Percentiles rank a stretch among this genome's conserved stretches.
Conservation (phyloP, 768 basidiomycete species). For the Megacollybia marginata region DNA sequence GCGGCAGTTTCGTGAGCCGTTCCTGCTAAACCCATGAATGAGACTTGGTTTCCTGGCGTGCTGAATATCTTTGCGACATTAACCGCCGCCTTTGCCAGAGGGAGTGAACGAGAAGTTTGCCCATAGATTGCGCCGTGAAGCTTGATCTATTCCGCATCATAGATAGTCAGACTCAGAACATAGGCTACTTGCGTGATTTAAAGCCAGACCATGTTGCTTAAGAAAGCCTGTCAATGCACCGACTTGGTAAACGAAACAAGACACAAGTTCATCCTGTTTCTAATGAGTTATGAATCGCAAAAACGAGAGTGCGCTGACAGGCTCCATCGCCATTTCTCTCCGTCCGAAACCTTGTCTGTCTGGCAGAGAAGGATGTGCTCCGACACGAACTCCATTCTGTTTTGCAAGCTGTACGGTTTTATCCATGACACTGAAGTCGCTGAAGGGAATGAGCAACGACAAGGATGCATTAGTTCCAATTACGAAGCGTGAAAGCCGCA, state of each 20-base stretch:
- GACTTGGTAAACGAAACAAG: slow-evolving; percentile 60
- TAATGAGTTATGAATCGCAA: neutral
- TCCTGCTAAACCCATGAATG: slow-evolving; percentile 58
- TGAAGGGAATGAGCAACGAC: slow-evolving; percentile 7
- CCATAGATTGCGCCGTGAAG: slow-evolving; percentile 59
- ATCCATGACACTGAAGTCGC: slow-evolving; percentile 62
- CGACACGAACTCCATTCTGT: slow-evolving; percentile 43
- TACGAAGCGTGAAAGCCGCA: slow-evolving; percentile 67
- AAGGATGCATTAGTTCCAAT: slow-evolving; percentile 1
- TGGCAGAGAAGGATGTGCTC: slow-evolving; percentile 60
- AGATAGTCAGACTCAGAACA: neutral
- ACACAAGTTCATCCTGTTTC: slow-evolving; percentile 43
- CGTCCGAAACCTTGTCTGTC: slow-evolving; percentile 62
- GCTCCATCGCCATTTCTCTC: slow-evolving; percentile 54
- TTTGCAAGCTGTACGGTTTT: slow-evolving; percentile 54
- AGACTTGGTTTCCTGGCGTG: slow-evolving; percentile 26
- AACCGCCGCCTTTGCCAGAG: slow-evolving; percentile 48
- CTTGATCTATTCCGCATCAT: slow-evolving; percentile 34
- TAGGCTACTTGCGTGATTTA: slow-evolving; percentile 44
- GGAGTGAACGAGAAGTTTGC: slow-evolving; percentile 47
- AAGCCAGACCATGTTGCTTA: slow-evolving; percentile 37
- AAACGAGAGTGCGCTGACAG: slow-evolving; percentile 24
- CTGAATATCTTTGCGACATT: slow-evolving; percentile 45
- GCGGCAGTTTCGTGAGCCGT: slow-evolving; percentile 55
- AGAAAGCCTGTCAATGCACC: slow-evolving; percentile 60